Conservation (phyloP, 352 stramenopile species). For the Globisporangium cederbergense region DNA sequence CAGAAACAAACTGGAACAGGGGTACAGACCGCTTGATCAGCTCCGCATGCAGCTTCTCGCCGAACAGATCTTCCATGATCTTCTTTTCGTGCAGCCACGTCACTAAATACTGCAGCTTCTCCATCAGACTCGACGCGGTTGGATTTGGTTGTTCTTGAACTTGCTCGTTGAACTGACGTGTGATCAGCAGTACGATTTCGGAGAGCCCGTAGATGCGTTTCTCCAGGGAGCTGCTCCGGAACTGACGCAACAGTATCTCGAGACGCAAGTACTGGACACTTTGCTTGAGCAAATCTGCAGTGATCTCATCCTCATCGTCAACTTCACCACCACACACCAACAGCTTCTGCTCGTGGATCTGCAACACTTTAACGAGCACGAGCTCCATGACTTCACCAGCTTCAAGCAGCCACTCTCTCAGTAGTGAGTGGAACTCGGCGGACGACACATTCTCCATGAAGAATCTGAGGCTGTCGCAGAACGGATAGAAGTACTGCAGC, state of each 20-base stretch:
- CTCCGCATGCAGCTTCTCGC: conserved; percentile 63
- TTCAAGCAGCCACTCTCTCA: conserved; percentile 53
- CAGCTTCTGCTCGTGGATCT: conserved; percentile 14
- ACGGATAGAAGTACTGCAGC: conserved; percentile 26
- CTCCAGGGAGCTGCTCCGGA: conserved; percentile 54
- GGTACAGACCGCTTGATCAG: conserved; percentile 58
- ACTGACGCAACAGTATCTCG: conserved; percentile 51
- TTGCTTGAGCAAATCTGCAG: conserved; percentile 11
- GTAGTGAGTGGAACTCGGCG: conserved; percentile 30
- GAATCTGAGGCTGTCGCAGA: conserved; percentile 26
- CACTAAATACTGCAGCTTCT: conserved; percentile 29
- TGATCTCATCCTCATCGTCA: conserved; percentile 1
- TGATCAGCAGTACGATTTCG: conserved; percentile 52
- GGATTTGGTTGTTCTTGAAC: conserved; percentile 29
- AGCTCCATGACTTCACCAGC: conserved; percentile 59
- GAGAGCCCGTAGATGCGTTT: conserved; percentile 71
- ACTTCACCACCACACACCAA: background rate
- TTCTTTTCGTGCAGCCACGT: conserved; percentile 48
- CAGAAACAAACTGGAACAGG: conserved; percentile 55
- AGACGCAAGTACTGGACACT: conserved; percentile 43
- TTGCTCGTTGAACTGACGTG: conserved; percentile 37
- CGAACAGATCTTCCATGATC: conserved; percentile 53
- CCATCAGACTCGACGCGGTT: conserved; percentile 22
- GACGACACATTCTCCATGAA: conserved; percentile 27
- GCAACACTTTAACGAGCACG: conserved; percentile 32